Base-by-base conservation (phyloP, 78 protist species). In the Isochrysis galbana region DNA sequence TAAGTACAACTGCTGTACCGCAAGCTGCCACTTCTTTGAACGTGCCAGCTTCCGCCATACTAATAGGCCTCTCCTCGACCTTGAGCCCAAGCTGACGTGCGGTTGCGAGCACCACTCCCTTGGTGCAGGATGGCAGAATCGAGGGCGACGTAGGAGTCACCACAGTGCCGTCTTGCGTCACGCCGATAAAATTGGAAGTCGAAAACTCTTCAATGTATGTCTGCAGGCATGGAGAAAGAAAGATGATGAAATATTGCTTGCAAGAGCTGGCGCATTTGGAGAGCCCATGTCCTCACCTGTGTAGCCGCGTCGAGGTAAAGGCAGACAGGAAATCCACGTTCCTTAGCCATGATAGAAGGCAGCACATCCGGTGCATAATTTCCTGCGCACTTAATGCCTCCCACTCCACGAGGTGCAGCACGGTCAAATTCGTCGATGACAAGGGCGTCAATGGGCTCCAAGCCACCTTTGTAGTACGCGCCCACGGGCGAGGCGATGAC, bases 1-100 rank as follows among this genome's bases (percentile, higher is more conserved):
- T 91, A 17, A 91, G 88, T 10, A 91, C 93, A 14, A 91, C 93
- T 5, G 93, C 93, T 2, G 93, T 91, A 36, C 93, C 93, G 83
- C 93, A 91, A n/a, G 86, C 93, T 34, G 93, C 93, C 26, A 38
- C 89, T 32, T 61, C 74, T 32, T 61, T 61, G 74, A 61, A 32
- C 2, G 80, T 5, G 34, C 29, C 36, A 0, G 36, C 51, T 54
- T 89, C 91, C 41, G 11, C 48, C 7, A 61, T 22, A 0, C 21
- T 1, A 19, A 90, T 55, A 2, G 92, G 92, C 10, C 93, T 38
- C 70, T 23, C 42, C 83, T 91, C 92, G 47, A 72, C 92, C n/a
- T 41, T 14, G 26, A 36, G 1, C 34, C 89, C 92, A 36, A 90
- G 1, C 45, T 25, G 32, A 19, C 51, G 87, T 5, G 92, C 92